These are phyloP conservation scores for Pistacia vera DNA, from an alignment of 345 rosid species.

Conservation along the genomic window DNA sequence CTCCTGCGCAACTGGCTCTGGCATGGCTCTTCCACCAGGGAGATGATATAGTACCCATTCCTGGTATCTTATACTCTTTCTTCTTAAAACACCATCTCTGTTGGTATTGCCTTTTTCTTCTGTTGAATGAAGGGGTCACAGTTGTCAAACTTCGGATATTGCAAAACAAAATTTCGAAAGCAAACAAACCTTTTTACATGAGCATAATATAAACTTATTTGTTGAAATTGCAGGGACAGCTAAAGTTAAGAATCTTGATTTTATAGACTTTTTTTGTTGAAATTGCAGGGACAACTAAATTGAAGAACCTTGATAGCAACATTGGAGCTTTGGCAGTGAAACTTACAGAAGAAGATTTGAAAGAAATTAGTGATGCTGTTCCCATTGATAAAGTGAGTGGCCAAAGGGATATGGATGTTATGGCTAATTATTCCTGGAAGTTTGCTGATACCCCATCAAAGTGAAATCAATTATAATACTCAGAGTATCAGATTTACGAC, in stretches of 20 bases:
- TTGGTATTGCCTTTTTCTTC: not conserved
- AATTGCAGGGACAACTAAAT: constrained; percentile 27
- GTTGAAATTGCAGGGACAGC: too few relatives aligned
- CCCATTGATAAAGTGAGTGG: constrained; percentile 23
- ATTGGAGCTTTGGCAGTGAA: constrained; percentile 23
- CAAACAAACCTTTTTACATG: not conserved
- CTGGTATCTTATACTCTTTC: constrained; percentile 25
- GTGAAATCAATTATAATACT: too few relatives aligned
- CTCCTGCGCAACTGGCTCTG: constrained; percentile 41
- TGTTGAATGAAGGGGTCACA: not conserved
- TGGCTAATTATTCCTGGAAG: constrained; percentile 10
- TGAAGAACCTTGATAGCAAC: constrained; percentile 27
- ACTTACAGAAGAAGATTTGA: constrained; percentile 24
- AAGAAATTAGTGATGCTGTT: constrained; percentile 22
- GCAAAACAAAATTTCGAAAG: not conserved
- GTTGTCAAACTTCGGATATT: not conserved
- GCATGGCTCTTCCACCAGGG: constrained; percentile 46
- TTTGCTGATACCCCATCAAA: constrained; percentile 22
- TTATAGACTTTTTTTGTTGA: not conserved
- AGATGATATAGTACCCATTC: constrained; percentile 40
- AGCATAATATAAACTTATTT: too few relatives aligned
- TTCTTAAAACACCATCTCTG: not conserved
- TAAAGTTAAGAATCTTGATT: too few relatives aligned
- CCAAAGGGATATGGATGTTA: not conserved
- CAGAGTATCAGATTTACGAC: too few relatives aligned